Evolutionary conservation across 2,329 filamentous ascomycete species (phyloP), one percentile per base, ranked within the genome.

Genomic region (Alternaria sp.): DNA sequence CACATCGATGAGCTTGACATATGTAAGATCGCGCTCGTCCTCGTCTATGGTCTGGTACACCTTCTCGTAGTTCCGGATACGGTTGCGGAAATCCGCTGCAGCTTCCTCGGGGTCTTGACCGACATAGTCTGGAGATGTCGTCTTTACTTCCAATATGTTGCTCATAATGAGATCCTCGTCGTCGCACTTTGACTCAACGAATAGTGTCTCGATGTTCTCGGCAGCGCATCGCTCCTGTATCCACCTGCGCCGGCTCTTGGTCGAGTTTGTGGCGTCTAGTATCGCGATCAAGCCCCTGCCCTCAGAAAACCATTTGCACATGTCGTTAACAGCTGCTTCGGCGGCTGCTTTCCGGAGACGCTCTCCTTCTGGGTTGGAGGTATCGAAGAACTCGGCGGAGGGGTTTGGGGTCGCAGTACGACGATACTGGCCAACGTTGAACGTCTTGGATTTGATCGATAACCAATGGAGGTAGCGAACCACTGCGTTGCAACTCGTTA

Each of bases 101-200:
- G 96, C 96, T 63, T 88, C 85, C 79, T 99, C 96, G 1, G 96
- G 96, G 77, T 99, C 96, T 80, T 97, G 93, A 59, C 94, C 96
- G 62, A 89, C 85, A 79, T 99, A 99, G 81, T 99, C 96, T 2
- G 96, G 96, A 60, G 93, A 97, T 25, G 93, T 97, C 2, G 93
- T 95, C 86, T 99, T 99, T 75, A 99, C 96, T 77, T 97, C 94
- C 69, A 94, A 89, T 70, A 99, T 97, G 80, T 99, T 99, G 84
- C 90, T 92, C 93, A 97, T 97, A 83, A 99, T 97, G 69, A 98
- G 84, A 47, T 95, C 91, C 79, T 98, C 94, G 71, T 97, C 91
- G 77, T 99, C 95, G 79, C 96, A 99, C 78, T 96, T 96, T 72
- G 93, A 97, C 84, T 99, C 96, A 51, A 99, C 96, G 72, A 97